These are phyloP conservation scores for Phytophthora lateralis DNA, from an alignment of 352 stramenopile genomes.

Conservation along the genomic window DNA sequence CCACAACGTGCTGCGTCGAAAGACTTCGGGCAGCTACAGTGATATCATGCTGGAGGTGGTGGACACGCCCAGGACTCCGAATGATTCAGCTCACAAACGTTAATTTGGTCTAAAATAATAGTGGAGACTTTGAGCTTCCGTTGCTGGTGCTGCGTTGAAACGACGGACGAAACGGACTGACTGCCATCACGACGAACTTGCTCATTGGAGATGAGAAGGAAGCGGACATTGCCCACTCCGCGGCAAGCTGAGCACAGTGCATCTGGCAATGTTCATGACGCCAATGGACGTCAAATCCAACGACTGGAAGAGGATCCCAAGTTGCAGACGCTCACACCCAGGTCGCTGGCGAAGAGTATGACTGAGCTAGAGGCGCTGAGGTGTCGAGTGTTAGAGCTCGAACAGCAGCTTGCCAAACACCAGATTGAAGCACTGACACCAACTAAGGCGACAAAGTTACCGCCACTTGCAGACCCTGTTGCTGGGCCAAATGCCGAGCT, in stretches of 20 bases:
- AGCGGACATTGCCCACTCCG: constrained; percentile 22
- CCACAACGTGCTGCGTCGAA: constrained; percentile 65
- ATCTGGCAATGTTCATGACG: constrained; percentile 15
- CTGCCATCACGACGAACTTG: constrained; percentile 10
- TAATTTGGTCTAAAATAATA: constrained; percentile 42
- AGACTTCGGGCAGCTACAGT: constrained; percentile 83
- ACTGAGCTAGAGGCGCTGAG: constrained; percentile 56
- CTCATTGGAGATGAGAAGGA: constrained; percentile 22
- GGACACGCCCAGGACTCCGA: constrained; percentile 63
- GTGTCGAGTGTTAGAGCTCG: constrained; percentile 53
- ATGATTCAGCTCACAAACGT: constrained; percentile 27
- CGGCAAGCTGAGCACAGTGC: constrained; percentile 12
- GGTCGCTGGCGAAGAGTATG: constrained; percentile 60
- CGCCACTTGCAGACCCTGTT: constrained; percentile 34
- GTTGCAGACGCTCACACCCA: constrained; percentile 54
- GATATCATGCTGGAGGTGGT: constrained; percentile 72
- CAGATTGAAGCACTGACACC: constrained; percentile 46
- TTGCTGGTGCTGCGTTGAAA: constrained; percentile 19
- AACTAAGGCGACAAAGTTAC: constrained; percentile 44
- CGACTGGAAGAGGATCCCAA: constrained; percentile 52
- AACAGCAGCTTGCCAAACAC: constrained; percentile 60
- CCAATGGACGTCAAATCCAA: constrained; percentile 46
- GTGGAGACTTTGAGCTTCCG: constrained; percentile 16
- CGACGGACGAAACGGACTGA: constrained; percentile 30
- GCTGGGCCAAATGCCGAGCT: constrained; percentile 2